Evolutionary conservation across 306 rosid genomes (phyloP).

Genomic region (Calophaca sinica): DNA sequence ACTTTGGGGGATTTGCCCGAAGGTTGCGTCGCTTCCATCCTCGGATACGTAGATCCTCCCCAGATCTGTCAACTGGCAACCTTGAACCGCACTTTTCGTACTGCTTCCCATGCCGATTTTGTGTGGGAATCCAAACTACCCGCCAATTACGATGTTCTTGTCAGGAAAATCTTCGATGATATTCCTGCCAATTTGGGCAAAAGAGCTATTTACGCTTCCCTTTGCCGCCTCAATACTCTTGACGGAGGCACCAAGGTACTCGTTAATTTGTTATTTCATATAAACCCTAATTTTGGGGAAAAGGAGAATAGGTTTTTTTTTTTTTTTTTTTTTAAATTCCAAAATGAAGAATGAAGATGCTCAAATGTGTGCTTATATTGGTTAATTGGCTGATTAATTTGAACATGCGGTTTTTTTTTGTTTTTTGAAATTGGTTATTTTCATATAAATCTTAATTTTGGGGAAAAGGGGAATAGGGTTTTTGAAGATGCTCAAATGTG

Average conservation of each 20-base stretch:
- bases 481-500: background rate
- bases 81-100: conserved; percentile 80
- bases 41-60: conserved; percentile 69
- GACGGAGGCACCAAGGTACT: conserved; percentile 76
- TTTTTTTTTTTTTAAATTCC: background rate
- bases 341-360: background rate
- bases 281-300: conserved; percentile 10
- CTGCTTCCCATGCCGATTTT: conserved; percentile 87
- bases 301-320: no score
- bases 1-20: conserved; percentile 81
- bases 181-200: conserved; percentile 52
- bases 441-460: background rate
- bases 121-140: conserved; percentile 96
- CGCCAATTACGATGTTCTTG: conserved; percentile 57
- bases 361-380: background rate
- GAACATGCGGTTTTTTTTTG: no score
- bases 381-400: background rate
- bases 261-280: background rate
- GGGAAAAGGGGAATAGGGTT: background rate
- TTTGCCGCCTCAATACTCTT: conserved; percentile 63
- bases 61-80: conserved; percentile 76
- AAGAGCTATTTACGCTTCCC: conserved; percentile 67
- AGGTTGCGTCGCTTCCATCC: conserved; percentile 73
- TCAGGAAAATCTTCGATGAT: conserved; percentile 53
- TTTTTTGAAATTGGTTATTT: background rate